Conservation (phyloP, 2,329 filamentous ascomycete species). For the Trichoderma endophyticum region DNA sequence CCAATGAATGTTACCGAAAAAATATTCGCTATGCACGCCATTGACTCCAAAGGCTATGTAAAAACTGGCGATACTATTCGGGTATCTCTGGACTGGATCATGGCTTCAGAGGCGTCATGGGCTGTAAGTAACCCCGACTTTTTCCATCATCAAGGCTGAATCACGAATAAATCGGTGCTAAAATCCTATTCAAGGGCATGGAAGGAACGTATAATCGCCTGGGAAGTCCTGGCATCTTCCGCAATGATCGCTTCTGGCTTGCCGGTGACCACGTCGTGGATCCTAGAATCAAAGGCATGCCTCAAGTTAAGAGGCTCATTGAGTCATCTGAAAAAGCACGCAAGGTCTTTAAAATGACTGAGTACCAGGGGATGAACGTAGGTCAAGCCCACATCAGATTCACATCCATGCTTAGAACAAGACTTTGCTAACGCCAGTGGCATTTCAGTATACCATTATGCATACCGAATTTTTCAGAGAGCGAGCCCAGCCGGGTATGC, state of each 20-base stretch:
- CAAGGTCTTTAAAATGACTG: conserved; percentile 14
- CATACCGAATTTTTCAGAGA: conserved; percentile 47
- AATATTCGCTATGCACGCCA: conserved; percentile 44
- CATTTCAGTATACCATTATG: conserved; percentile 35
- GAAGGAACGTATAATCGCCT: conserved; percentile 38
- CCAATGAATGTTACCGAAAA: conserved; percentile 44
- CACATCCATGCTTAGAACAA: background rate
- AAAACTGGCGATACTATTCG: conserved; percentile 39
- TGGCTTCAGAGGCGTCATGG: conserved; percentile 44
- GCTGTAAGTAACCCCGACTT: background rate
- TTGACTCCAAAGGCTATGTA: conserved; percentile 33
- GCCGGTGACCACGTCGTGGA: conserved; percentile 49
- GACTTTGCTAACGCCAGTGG: background rate
- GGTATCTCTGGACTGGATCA: conserved; percentile 45
- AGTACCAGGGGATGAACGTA: conserved; percentile 32
- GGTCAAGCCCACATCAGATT: conserved; percentile 30
- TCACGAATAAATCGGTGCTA: background rate
- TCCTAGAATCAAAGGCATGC: conserved; percentile 37
- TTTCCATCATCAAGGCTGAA: background rate
- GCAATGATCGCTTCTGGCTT: conserved; percentile 50
- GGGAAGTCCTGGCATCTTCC: conserved; percentile 42
- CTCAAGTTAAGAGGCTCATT: conserved; percentile 37
- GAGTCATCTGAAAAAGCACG: conserved; percentile 31
- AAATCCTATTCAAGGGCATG: conserved; percentile 32
- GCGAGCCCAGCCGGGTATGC: conserved; percentile 42